Base-by-base conservation (phyloP, 495 filamentous ascomycete genomes). In the Trichoderma erinaceum region DNA sequence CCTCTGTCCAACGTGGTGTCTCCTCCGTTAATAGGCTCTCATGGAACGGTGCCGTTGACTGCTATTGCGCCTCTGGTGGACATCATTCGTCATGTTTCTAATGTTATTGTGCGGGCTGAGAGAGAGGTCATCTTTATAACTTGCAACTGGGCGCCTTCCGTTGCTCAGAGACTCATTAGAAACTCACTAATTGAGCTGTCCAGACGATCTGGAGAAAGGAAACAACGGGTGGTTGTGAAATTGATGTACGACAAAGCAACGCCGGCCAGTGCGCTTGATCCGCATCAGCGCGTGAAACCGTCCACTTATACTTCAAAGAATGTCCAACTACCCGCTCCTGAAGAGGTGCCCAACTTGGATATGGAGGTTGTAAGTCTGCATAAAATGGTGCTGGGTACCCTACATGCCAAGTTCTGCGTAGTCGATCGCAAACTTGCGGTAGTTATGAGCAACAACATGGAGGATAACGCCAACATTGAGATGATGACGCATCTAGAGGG, bases 401-500 rank as follows among this genome's bases (percentile, higher is more conserved):
- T 92, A 50, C 90, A 93, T 75, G 79, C 86, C 66, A 93, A 93
- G 70, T 92, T 89, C 72, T 87, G 90, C 80, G 80, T 92, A 21
- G 85, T 93, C 10, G 90, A 93, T 73, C 82, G 90, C 3, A 83
- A 83, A 69, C 80, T 88, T 43, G 90, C 84, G 2, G 76, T 90
- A 1, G 69, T 92, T 4, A 86, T 88, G 75, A 92, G 89, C 78
- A 91, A 90, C 72, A 92, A 92, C 69, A 88, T 92, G 64, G 86
- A 88, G 79, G 89, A 91, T 68, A 91, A 90, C 67, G 88, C 90
- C 69, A 92, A 92, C 69, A 46, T 91, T 56, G 89, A 92, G 78
- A 93, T 93, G 90, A 85, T 92, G 81, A 77, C 84, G n/a, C 88
- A 90, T 43, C 71, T 92, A 15, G 89, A 93, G 73, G 90, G 90